Conservation (phyloP, 139 green algal species). For the Closterium sp. region DNA sequence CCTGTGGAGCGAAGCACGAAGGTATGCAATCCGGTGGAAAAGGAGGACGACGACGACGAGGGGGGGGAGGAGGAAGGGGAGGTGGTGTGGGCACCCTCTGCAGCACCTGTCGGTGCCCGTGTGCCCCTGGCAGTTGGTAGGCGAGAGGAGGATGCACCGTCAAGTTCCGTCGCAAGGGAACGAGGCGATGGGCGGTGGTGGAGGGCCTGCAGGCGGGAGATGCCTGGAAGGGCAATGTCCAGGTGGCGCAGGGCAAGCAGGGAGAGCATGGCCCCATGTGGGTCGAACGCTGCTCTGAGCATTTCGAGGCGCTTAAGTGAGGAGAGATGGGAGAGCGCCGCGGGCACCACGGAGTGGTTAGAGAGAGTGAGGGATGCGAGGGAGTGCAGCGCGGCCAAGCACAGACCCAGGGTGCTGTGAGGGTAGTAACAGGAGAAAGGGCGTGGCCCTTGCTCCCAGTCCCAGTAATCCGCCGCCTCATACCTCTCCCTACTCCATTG, state of each 20-base stretch:
- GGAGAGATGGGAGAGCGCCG: not conserved
- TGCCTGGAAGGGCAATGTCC: not conserved
- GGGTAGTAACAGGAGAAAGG: not conserved
- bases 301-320: not conserved
- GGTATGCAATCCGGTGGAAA: not conserved
- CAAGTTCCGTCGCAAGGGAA: not conserved
- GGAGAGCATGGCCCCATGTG: not conserved
- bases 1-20: not conserved
- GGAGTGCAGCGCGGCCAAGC: not conserved
- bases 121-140: not conserved
- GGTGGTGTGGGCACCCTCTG: not conserved
- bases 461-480: not conserved
- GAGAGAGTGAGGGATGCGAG: not conserved
- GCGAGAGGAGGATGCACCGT: not conserved
- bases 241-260: not conserved
- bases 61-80: not conserved
- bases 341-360: not conserved
- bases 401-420: not conserved
- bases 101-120: not conserved
- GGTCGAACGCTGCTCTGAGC: not conserved
- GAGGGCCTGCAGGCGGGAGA: not conserved
- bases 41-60: too few relatives aligned
- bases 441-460: not conserved
- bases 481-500: not conserved
- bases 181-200: not conserved